phyloP scores from a whole-genome alignment of 257 asterid species.

The Jacaranda copaia region DNA sequence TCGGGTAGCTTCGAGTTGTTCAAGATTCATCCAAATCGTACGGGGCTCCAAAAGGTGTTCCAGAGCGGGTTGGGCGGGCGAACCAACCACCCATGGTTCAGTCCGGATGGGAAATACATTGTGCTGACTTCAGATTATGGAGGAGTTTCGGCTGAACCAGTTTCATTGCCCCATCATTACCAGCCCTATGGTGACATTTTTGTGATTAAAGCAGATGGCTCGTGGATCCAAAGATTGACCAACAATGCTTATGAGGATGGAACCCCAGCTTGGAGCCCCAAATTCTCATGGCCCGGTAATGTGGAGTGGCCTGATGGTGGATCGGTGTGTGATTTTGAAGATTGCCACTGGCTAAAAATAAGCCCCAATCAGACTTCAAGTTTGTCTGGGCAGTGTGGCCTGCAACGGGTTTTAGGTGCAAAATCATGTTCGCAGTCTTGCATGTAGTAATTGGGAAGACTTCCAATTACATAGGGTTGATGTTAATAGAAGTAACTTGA shows the following conservation, averaged over 20 bases:
- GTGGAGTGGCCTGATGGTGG: slow-evolving; percentile 66
- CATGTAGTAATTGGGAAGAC: too few species aligned
- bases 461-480: too few species aligned
- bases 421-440: too few species aligned
- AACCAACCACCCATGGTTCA: slow-evolving; percentile 88
- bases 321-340: slow-evolving; percentile 66
- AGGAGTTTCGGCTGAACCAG: slow-evolving; percentile 89
- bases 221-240: slow-evolving; percentile 66
- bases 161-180: slow-evolving; percentile 81
- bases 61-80: slow-evolving; percentile 87
- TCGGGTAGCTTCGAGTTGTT: slow-evolving; percentile 77
- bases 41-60: slow-evolving; percentile 76
- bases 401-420: too few species aligned
- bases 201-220: slow-evolving; percentile 69
- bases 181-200: slow-evolving; percentile 93
- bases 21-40: slow-evolving; percentile 82
- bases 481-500: background rate
- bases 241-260: slow-evolving; percentile 89
- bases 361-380: slow-evolving; percentile 10
- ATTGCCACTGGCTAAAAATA: slow-evolving; percentile 75
- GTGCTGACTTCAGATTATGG: slow-evolving; percentile 87
- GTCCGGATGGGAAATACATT: slow-evolving; percentile 76
- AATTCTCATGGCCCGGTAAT: slow-evolving; percentile 45
- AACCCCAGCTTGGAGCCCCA: slow-evolving; percentile 82
- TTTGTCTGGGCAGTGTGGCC: slow-evolving; percentile 25